Conservation (phyloP, 768 basidiomycete species). For the Suillus decipiens region DNA sequence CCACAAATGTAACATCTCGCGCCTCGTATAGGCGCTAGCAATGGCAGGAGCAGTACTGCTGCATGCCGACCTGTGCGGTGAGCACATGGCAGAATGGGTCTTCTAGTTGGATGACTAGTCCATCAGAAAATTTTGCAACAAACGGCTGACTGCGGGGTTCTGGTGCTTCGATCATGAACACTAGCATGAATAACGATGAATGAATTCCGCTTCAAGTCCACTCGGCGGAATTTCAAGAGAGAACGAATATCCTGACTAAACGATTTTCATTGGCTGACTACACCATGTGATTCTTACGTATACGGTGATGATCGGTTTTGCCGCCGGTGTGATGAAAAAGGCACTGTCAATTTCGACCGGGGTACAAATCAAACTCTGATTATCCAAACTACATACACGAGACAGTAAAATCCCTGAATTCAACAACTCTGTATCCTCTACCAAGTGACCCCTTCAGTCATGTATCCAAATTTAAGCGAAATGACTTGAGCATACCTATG, state of each 20-base stretch:
- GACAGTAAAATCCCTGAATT: not conserved
- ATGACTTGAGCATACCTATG: not conserved
- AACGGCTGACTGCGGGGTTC: not conserved
- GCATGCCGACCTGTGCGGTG: not conserved
- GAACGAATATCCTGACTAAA: no score
- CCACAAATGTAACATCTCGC: not conserved
- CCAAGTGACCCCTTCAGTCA: not conserved
- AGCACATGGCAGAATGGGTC: not conserved
- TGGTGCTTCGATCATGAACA: not conserved
- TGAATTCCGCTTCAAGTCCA: slow-evolving; percentile 3
- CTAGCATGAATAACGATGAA: slow-evolving; percentile 2
- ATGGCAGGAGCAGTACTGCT: not conserved
- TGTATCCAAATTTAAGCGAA: not conserved
- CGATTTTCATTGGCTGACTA: no score
- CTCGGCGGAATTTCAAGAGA: not conserved
- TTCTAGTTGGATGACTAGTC: not conserved
- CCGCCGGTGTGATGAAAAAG: slow-evolving; percentile 8
- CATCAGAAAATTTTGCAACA: not conserved
- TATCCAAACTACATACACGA: slow-evolving; percentile 5
- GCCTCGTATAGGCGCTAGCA: not conserved
- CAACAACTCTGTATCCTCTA: not conserved
- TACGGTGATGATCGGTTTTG: not conserved
- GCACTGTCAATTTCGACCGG: not conserved
- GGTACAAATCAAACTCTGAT: slow-evolving; percentile 6
- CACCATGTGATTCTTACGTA: not conserved